Evolutionary conservation across 148 eudicot genomes (phyloP).

Genomic region (Agrostemma githago): DNA sequence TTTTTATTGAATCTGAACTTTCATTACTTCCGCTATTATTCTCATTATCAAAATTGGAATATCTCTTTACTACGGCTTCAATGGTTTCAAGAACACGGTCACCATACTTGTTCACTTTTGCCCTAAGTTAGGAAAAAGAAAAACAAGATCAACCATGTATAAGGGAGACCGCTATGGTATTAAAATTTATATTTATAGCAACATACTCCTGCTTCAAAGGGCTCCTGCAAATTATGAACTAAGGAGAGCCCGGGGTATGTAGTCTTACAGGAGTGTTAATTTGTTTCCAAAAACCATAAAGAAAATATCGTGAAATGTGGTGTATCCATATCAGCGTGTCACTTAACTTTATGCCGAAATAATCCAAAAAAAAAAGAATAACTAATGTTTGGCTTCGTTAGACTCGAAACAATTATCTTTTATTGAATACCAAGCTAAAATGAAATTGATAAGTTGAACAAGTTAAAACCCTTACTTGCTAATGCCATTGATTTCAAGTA

Average conservation of each 20-base stretch:
- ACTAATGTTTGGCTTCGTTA: background rate
- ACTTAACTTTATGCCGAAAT: background rate
- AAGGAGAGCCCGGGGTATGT: no score
- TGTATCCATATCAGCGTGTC: background rate
- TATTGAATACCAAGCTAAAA: background rate
- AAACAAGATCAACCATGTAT: background rate
- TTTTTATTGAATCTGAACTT: conserved; percentile 57
- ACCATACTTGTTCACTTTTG: conserved; percentile 55
- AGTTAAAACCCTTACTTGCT: conserved; percentile 55
- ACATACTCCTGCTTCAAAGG: no score
- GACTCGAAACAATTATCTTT: background rate
- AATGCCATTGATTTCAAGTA: conserved; percentile 65
- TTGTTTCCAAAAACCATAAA: no score
- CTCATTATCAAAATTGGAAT: conserved; percentile 32
- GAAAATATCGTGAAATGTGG: no score
- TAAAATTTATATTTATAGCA: no score
- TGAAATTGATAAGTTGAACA: background rate
- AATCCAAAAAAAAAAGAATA: background rate
- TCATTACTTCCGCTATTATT: conserved; percentile 51
- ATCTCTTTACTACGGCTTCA: conserved; percentile 48
- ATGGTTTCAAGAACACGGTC: conserved; percentile 62
- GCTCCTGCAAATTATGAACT: no score
- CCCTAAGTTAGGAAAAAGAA: conserved; percentile 33
- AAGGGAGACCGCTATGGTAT: background rate
- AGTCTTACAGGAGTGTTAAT: no score